A percentile compares a stretch with the other conserved stretches of the same genome.
These are phyloP conservation scores for Cladorrhinum sp. DNA, from an alignment of 2,329 filamentous ascomycete genomes.

Conservation along the genomic window DNA sequence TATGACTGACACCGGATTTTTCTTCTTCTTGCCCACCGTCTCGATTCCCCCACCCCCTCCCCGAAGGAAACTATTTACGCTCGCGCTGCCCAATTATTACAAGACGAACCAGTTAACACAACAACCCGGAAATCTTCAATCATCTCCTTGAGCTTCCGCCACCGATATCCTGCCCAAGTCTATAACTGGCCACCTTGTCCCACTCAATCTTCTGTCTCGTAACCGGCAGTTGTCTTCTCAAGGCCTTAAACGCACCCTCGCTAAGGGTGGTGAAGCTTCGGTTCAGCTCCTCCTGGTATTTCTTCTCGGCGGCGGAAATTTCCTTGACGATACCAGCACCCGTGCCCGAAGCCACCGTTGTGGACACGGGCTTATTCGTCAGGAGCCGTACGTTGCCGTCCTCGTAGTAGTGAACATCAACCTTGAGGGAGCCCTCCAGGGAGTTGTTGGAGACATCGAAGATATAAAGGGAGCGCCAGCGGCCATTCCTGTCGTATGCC, in stretches of 20 bases:
- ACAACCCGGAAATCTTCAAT: slow-evolving; percentile 9
- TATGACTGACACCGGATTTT: neutral
- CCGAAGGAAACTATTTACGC: neutral
- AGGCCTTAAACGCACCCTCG: slow-evolving; percentile 90
- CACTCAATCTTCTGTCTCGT: slow-evolving; percentile 99
- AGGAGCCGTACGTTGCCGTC: slow-evolving; percentile 94
- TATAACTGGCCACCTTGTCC: slow-evolving; percentile 95
- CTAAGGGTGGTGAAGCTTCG: slow-evolving; percentile 82
- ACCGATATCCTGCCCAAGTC: slow-evolving; percentile 76
- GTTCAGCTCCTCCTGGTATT: slow-evolving; percentile 96
- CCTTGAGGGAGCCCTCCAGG: slow-evolving; percentile 77
- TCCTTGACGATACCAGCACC: slow-evolving; percentile 71
- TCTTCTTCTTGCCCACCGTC: neutral
- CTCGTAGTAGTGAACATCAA: slow-evolving; percentile 99
- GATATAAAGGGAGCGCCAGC: slow-evolving; percentile 88
- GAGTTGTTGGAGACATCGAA: slow-evolving; percentile 66
- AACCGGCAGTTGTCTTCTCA: slow-evolving; percentile 89
- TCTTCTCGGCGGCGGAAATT: slow-evolving; percentile 77
- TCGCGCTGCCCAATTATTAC: neutral
- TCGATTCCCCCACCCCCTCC: neutral
- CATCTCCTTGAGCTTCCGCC: slow-evolving; percentile 60
- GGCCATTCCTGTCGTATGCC: slow-evolving; percentile 69
- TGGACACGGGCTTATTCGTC: slow-evolving; percentile 73
- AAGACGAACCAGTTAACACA: neutral
- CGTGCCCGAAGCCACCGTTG: slow-evolving; percentile 58